Percentiles rank a stretch among this genome's conserved stretches.
phyloP scores from a whole-genome alignment of 2,329 filamentous ascomycete genomes.

The Cyphellophora attinorum region DNA sequence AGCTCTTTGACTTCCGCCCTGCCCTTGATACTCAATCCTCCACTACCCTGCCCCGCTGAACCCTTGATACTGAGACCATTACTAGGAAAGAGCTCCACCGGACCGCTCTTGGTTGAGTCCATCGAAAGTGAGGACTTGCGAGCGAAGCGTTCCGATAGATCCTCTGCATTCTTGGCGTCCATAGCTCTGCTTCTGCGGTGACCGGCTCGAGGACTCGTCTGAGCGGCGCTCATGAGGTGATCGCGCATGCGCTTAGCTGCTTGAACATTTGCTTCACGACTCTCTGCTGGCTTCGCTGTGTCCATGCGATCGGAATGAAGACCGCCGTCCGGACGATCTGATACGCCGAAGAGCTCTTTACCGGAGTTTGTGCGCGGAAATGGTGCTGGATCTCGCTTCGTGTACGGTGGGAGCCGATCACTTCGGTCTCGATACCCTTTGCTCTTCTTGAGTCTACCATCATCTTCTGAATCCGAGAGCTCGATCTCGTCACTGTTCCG shows the following conservation, averaged over 20 bases:
- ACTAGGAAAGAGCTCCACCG: conserved; percentile 28
- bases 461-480: conserved; percentile 25
- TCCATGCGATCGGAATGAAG: conserved; percentile 19
- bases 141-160: conserved; percentile 27
- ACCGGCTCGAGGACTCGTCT: conserved; percentile 24
- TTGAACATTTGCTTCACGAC: conserved; percentile 29
- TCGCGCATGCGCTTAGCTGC: conserved; percentile 34
- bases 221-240: conserved; percentile 47
- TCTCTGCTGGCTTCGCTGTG: conserved; percentile 30
- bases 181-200: conserved; percentile 42
- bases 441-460: conserved; percentile 24
- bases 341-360: conserved; percentile 50
- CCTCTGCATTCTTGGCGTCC: conserved; percentile 46
- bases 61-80: conserved; percentile 53
- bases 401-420: conserved; percentile 19
- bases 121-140: conserved; percentile 18
- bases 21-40: conserved; percentile 59
- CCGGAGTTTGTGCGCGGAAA: conserved; percentile 24
- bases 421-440: conserved; percentile 34
- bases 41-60: conserved; percentile 29
- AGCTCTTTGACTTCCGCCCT: conserved; percentile 57
- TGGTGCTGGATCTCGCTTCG: conserved; percentile 22
- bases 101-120: conserved; percentile 22
- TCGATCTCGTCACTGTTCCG: conserved; percentile 31
- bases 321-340: conserved; percentile 31